Base-by-base conservation (phyloP, 805 yeast genomes). In the Saccharomycopsis lassenensis region DNA sequence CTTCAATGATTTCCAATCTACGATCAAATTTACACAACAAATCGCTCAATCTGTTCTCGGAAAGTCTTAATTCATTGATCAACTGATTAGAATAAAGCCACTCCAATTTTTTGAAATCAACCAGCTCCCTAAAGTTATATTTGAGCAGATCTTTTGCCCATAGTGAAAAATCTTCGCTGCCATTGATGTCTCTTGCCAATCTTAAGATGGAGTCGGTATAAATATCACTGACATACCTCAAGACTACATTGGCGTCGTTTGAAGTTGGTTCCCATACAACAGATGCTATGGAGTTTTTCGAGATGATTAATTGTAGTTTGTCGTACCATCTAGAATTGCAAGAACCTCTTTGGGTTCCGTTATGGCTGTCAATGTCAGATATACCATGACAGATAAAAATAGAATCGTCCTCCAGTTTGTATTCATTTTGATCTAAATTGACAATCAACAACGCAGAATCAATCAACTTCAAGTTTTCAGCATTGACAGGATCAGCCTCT, bases 321-420 rank as follows among this genome's bases (percentile, higher is more conserved):
- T 84, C 96, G 52, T 84, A 86, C 95, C 95, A 86, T 55, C 96
- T 64, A 46, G 89, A 85, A 20, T 89, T 79, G 61, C 95, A 85
- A 1, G 95, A 82, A 28, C 96, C 96, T 8, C 79, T 76, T 58
- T 86, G 95, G 35, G 82, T 74, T 46, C 95, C 95, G 46, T 39
- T 36, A 23, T 43, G 36, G 5, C 77, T 72, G 45, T 82, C 82
- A 29, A 86, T 65, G 17, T 64, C 64, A 11, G 83, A 71, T 36
- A 81, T 74, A 4, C 96, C 96, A 55, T 91, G 83, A 33, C 84
- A 72, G 64, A 85, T 77, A 18, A 38, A 30, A 8, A 32, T 15
- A 28, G 48, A 31, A 5, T 48, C 48, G 10, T 40, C 48, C 7
- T 41, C 39, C 8, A 35, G 28, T 15, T 45, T 69, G 46, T 74